phyloP scores from a whole-genome alignment of 352 stramenopile genomes.

The Pythium aristosporum region DNA sequence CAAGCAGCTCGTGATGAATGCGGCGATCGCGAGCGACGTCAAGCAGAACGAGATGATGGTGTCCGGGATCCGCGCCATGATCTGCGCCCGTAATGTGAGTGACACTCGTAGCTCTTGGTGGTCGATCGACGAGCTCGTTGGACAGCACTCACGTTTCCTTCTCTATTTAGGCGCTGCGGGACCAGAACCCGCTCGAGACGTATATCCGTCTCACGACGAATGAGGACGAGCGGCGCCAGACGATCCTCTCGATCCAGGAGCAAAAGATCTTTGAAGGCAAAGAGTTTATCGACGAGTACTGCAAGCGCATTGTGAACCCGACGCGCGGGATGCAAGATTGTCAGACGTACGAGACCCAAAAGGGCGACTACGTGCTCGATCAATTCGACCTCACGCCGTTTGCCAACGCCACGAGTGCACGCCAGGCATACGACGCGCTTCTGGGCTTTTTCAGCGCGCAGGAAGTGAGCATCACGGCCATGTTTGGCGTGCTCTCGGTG shows the following conservation, averaged over 20 bases:
- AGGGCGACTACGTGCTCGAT: conserved; percentile 21
- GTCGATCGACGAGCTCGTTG: not conserved
- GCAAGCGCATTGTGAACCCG: conserved; percentile 24
- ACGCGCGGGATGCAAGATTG: conserved; percentile 22
- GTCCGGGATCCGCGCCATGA: conserved; percentile 24
- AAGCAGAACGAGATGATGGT: conserved; percentile 26
- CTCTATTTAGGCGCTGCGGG: conserved; percentile 11
- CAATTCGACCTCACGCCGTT: conserved; percentile 26
- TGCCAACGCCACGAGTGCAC: conserved; percentile 10
- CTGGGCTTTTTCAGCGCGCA: conserved; percentile 23
- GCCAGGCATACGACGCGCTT: conserved; percentile 23
- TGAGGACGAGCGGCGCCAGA: conserved; percentile 20
- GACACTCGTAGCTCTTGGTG: not conserved
- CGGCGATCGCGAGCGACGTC: conserved; percentile 15
- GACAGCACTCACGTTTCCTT: not conserved
- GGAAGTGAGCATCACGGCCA: conserved; percentile 25
- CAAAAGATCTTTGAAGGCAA: conserved; percentile 26
- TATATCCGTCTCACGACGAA: conserved; percentile 18
- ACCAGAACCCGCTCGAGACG: conserved; percentile 24
- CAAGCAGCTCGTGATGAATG: conserved; percentile 21
- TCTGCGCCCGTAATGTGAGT: conserved; percentile 23
- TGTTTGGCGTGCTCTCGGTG: conserved; percentile 23
- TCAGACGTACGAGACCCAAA: conserved; percentile 23
- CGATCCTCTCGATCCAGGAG: conserved; percentile 18
- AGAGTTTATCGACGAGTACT: conserved; percentile 27